These are phyloP conservation scores for Russula dissimulans DNA, from an alignment of 768 basidiomycete genomes.

Conservation along the genomic window DNA sequence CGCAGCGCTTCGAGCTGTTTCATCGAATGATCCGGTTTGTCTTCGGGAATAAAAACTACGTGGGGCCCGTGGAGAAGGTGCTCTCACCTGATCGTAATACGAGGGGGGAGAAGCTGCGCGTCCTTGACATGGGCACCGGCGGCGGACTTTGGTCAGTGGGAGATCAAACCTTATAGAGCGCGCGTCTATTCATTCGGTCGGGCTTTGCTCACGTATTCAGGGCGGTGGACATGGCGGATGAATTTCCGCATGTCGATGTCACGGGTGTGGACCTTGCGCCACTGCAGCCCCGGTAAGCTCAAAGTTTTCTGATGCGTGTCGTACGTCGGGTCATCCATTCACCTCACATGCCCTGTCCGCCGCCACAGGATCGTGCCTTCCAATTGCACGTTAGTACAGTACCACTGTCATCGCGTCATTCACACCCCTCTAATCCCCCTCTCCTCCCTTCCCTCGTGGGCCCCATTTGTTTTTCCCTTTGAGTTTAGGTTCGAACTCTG, in stretches of 20 bases:
- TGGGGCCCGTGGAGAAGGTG: constrained; percentile 53
- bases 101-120: constrained; percentile 24
- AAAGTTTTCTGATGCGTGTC: constrained; percentile 1
- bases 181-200: background rate
- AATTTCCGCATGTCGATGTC: constrained; percentile 57
- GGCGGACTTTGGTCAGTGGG: constrained; percentile 51
- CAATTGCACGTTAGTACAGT: constrained; percentile 57
- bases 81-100: constrained; percentile 32
- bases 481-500: constrained; percentile 55
- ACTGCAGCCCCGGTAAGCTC: constrained; percentile 54
- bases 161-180: background rate
- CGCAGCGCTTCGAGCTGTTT: constrained; percentile 51
- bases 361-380: constrained; percentile 47
- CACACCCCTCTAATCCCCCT: background rate
- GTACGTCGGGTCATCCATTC: no score
- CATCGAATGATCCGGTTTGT: constrained; percentile 63
- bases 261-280: constrained; percentile 65
- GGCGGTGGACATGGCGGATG: constrained; percentile 68
- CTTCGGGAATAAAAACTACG: constrained; percentile 51
- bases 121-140: constrained; percentile 66
- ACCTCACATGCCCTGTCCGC: background rate
- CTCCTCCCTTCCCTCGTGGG: background rate
- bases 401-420: background rate
- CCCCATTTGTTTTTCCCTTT: background rate
- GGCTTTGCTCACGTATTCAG: constrained; percentile 26